A percentile compares a stretch with the other conserved stretches of the same genome.
These are phyloP conservation scores for Trichoderma brevicompactum DNA, from an alignment of 2,329 filamentous ascomycete genomes.

Conservation along the genomic window DNA sequence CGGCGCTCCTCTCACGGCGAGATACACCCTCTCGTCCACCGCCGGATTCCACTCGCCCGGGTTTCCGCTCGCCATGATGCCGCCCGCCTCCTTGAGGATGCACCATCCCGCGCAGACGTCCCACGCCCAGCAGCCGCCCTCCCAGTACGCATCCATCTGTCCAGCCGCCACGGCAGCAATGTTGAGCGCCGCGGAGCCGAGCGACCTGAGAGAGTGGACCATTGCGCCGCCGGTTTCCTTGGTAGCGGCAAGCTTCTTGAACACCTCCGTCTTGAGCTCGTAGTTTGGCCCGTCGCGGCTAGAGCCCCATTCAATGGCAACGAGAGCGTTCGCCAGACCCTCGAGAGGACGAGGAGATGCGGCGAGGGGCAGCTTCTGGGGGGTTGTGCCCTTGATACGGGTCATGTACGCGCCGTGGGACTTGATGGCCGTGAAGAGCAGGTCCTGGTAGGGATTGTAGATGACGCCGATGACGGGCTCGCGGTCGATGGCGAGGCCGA, in stretches of 20 bases:
- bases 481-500: conserved; percentile 69
- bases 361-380: conserved; percentile 47
- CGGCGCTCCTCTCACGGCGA: conserved; percentile 65
- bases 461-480: conserved; percentile 72
- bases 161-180: conserved; percentile 73
- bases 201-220: conserved; percentile 73
- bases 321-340: conserved; percentile 65
- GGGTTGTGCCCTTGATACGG: conserved; percentile 47
- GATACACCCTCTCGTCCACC: conserved; percentile 63
- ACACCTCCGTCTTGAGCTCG: conserved; percentile 69
- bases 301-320: conserved; percentile 75
- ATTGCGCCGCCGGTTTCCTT: conserved; percentile 70
- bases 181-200: conserved; percentile 77
- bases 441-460: conserved; percentile 76
- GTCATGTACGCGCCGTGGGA: conserved; percentile 68
- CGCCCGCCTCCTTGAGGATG: conserved; percentile 74
- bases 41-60: conserved; percentile 70
- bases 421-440: conserved; percentile 69
- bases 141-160: conserved; percentile 76
- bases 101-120: conserved; percentile 84
- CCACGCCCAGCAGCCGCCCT: conserved; percentile 84
- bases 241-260: conserved; percentile 61
- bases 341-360: conserved; percentile 58
- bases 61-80: conserved; percentile 72
- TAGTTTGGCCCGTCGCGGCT: conserved; percentile 72